Percentiles rank a stretch among this genome's conserved stretches.
phyloP scores from a whole-genome alignment of 257 asterid genomes.

The Fraxinus quadrangulata region DNA sequence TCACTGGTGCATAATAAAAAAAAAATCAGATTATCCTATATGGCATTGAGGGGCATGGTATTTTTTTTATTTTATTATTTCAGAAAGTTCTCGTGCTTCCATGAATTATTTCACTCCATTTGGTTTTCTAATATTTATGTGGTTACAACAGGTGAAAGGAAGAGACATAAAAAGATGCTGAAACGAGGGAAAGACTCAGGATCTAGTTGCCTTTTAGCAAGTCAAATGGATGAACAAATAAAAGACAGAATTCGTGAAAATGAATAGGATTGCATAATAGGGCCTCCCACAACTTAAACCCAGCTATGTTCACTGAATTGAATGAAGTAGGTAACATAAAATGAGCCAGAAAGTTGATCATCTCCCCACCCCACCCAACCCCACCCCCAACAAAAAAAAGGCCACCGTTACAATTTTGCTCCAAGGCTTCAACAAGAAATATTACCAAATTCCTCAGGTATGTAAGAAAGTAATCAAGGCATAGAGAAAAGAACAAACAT shows the following conservation, averaged over 20 bases:
- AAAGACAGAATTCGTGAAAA: not conserved
- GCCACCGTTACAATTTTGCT: not conserved
- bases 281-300: not conserved
- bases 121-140: not conserved
- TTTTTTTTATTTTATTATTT: not conserved
- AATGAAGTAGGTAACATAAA: not conserved
- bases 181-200: not conserved
- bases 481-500: not conserved
- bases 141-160: not conserved
- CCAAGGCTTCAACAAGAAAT: constrained; percentile 2
- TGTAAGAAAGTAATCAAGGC: not conserved
- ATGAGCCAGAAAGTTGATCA: not conserved
- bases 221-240: not conserved
- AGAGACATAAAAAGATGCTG: not conserved
- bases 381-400: no score
- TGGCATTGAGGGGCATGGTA: not conserved
- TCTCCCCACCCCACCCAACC: not conserved
- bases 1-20: not conserved
- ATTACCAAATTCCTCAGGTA: not conserved
- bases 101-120: not conserved
- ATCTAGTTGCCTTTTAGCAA: not conserved
- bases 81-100: not conserved
- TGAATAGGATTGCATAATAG: not conserved
- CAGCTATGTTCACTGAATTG: not conserved
- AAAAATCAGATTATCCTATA: not conserved